phyloP scores from a whole-genome alignment of 768 basidiomycete genomes.

The Amanita thiersii region DNA sequence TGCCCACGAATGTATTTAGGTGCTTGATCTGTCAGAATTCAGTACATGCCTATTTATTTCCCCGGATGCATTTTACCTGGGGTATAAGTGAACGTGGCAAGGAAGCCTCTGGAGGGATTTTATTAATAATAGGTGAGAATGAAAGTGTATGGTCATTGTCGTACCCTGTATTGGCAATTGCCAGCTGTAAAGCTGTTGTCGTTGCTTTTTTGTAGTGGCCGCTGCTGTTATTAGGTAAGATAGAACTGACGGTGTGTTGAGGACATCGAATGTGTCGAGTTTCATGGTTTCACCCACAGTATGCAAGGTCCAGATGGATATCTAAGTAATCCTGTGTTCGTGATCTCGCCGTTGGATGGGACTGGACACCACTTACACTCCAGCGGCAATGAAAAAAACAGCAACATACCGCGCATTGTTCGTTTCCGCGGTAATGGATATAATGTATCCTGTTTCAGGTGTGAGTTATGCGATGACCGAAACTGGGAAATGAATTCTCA shows the following conservation, averaged over 20 bases:
- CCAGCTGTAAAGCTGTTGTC: slow-evolving; percentile 2
- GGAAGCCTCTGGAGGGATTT: slow-evolving; percentile 1
- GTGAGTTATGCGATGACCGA: too few species aligned
- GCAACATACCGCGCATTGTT: slow-evolving; percentile 1
- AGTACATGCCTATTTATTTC: neutral
- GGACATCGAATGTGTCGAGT: neutral
- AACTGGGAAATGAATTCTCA: neutral
- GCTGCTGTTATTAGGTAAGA: slow-evolving; percentile 7
- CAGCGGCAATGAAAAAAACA: slow-evolving; percentile 1
- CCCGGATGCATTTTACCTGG: neutral
- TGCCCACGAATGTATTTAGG: slow-evolving; percentile 6
- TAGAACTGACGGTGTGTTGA: slow-evolving; percentile 1
- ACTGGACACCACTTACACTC: neutral
- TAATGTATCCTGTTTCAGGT: too few species aligned
- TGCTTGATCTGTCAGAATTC: slow-evolving; percentile 1
- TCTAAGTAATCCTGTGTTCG: neutral
- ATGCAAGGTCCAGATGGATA: neutral
- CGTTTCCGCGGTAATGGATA: too few species aligned
- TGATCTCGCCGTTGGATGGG: neutral
- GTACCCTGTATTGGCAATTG: slow-evolving; percentile 6
- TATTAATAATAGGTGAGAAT: neutral
- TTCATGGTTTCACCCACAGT: neutral
- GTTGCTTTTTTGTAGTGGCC: slow-evolving; percentile 8
- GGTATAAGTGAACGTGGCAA: slow-evolving; percentile 8
- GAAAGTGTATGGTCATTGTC: neutral